Evolutionary conservation across 306 rosid species (phyloP).

Genomic region (Senna tora): DNA sequence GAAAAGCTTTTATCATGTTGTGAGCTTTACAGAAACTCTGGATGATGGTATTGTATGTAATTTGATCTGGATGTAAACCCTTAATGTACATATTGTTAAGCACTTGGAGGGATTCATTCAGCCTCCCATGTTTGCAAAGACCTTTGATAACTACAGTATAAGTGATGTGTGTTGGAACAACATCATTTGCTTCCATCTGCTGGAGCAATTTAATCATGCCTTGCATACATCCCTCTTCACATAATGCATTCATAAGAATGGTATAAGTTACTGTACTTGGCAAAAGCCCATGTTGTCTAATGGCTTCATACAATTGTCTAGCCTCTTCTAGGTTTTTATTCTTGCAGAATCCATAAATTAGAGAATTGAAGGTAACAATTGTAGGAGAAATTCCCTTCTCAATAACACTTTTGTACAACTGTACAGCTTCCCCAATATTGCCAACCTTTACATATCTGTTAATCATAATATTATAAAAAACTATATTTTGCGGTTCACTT

Average conservation of each 20-base stretch:
- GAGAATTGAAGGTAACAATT: slow-evolving; percentile 18
- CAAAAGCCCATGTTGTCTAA: neutral
- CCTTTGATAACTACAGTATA: slow-evolving; percentile 20
- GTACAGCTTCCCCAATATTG: slow-evolving; percentile 8
- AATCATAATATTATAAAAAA: slow-evolving; percentile 29
- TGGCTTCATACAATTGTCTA: slow-evolving; percentile 4
- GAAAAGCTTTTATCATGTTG: slow-evolving; percentile 50
- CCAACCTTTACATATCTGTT: slow-evolving; percentile 20
- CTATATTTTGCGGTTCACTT: slow-evolving; percentile 16
- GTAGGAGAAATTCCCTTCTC: slow-evolving; percentile 13
- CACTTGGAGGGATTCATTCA: slow-evolving; percentile 19
- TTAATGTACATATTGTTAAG: neutral
- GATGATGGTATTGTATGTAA: slow-evolving; percentile 38
- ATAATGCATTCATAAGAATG: slow-evolving; percentile 16
- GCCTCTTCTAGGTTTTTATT: slow-evolving; percentile 2
- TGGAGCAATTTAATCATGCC: slow-evolving; percentile 1
- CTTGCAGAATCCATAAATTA: slow-evolving; percentile 28
- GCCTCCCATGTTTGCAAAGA: slow-evolving; percentile 19
- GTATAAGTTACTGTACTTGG: slow-evolving; percentile 14
- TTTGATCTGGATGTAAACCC: slow-evolving; percentile 24
- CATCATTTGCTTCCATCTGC: slow-evolving; percentile 5
- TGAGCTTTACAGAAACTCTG: slow-evolving; percentile 53
- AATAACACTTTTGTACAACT: slow-evolving; percentile 19
- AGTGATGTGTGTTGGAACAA: slow-evolving; percentile 2
- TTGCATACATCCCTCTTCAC: slow-evolving; percentile 5